phyloP scores from a whole-genome alignment of 805 yeast genomes.

The Phaffomyces thermotolerans region DNA sequence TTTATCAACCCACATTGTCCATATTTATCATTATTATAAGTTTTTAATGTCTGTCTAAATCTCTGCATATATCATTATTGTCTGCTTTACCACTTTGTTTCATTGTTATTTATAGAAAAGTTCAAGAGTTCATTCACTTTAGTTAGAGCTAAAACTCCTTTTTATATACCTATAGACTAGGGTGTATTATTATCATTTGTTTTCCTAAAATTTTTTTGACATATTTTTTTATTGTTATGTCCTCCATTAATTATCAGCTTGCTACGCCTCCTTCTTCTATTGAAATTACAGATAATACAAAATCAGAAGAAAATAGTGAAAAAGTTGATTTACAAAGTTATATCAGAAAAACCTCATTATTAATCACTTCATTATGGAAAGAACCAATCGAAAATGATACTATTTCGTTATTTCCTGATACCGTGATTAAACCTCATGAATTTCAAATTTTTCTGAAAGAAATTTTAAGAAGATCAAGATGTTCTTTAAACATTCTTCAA shows the following conservation, averaged over 20 bases:
- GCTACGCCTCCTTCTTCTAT: constrained; percentile 5
- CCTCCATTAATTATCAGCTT: neutral
- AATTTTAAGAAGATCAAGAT: constrained; percentile 44
- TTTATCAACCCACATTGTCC: too few species aligned
- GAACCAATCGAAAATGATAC: constrained; percentile 2
- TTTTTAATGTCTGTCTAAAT: constrained; percentile 4
- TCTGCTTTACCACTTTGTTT: too few species aligned
- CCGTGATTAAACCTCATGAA: neutral
- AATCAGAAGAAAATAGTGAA: neutral
- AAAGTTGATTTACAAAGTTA: constrained; percentile 6
- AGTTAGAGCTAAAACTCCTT: too few species aligned
- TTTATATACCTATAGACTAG: too few species aligned
- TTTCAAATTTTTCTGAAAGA: constrained; percentile 29
- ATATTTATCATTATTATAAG: neutral
- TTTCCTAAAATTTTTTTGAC: neutral
- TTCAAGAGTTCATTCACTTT: too few species aligned
- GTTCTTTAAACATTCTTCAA: constrained; percentile 56
- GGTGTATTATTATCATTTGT: neutral
- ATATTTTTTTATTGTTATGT: neutral
- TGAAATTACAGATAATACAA: neutral
- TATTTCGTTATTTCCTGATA: neutral
- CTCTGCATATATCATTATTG: too few species aligned
- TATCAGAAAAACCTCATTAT: constrained; percentile 10
- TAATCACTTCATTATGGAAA: constrained; percentile 17
- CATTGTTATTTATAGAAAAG: too few species aligned